A percentile compares a stretch with the other conserved stretches of the same genome.
Evolutionary conservation across 2,329 filamentous ascomycete genomes (phyloP).

Genomic region (Aspergillus quadrilineatus): DNA sequence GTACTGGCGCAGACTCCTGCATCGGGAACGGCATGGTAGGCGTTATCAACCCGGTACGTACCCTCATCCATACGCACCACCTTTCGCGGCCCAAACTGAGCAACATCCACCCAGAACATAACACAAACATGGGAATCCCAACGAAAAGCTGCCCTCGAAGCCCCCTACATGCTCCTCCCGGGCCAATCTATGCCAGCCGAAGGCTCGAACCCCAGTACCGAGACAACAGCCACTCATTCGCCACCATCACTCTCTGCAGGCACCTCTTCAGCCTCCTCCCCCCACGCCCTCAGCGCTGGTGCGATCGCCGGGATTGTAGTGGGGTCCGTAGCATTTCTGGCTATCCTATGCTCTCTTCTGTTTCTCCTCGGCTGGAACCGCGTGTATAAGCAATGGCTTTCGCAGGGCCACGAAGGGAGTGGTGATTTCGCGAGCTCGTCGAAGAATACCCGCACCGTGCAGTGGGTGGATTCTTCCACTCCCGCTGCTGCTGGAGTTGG

Average conservation of each 20-base stretch:
- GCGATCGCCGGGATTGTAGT: constrained; percentile 62
- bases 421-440: constrained; percentile 20
- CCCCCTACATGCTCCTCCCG: constrained; percentile 56
- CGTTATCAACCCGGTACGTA: constrained; percentile 65
- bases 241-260: constrained; percentile 11
- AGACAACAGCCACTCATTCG: constrained; percentile 6
- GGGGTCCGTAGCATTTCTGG: constrained; percentile 49
- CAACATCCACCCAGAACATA: constrained; percentile 36
- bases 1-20: constrained; percentile 66
- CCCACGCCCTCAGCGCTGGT: constrained; percentile 41
- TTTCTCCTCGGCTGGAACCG: constrained; percentile 38
- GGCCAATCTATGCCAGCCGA: constrained; percentile 57
- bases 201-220: constrained; percentile 22
- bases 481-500: background rate
- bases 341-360: constrained; percentile 46
- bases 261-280: constrained; percentile 13
- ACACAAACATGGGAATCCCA: constrained; percentile 53
- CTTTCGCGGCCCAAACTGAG: background rate
- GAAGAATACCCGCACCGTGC: constrained; percentile 25
- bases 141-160: constrained; percentile 48
- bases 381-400: constrained; percentile 36
- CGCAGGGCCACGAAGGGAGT: constrained; percentile 28
- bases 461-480: constrained; percentile 30
- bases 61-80: background rate
- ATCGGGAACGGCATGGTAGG: constrained; percentile 68